Conservation (phyloP, 2,329 filamentous ascomycete genomes). For the Aureobasidium sp. region DNA sequence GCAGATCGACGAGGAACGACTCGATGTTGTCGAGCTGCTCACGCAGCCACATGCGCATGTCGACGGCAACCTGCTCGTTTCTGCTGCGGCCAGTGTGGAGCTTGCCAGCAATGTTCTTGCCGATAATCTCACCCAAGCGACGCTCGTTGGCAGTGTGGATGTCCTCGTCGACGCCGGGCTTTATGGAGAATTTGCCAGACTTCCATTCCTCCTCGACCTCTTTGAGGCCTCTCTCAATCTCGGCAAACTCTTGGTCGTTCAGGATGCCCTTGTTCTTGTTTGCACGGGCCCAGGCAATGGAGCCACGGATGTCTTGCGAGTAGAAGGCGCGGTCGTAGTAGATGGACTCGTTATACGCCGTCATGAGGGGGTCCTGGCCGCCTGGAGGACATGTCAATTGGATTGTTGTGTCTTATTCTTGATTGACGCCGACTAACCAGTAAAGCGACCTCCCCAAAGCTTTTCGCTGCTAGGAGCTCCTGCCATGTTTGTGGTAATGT, state of each 20-base stretch:
- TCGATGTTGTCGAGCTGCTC: slow-evolving; percentile 68
- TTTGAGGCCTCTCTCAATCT: slow-evolving; percentile 65
- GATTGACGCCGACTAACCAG: slow-evolving; percentile 34
- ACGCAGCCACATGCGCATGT: slow-evolving; percentile 84
- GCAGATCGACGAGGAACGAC: slow-evolving; percentile 57
- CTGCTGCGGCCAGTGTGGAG: slow-evolving; percentile 80
- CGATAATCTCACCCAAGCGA: slow-evolving; percentile 68
- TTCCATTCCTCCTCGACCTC: slow-evolving; percentile 48
- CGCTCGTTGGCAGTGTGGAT: slow-evolving; percentile 51
- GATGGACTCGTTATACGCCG: slow-evolving; percentile 75
- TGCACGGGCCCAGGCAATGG: slow-evolving; percentile 73
- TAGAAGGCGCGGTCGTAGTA: slow-evolving; percentile 72
- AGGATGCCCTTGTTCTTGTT: slow-evolving; percentile 72
- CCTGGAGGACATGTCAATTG: slow-evolving; percentile 40
- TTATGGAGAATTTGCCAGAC: slow-evolving; percentile 38
- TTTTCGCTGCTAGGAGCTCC: slow-evolving; percentile 39
- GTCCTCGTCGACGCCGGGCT: slow-evolving; percentile 45
- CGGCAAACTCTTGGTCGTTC: slow-evolving; percentile 61
- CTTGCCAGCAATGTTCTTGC: slow-evolving; percentile 78
- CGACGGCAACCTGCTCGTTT: slow-evolving; percentile 85
- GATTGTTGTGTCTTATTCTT: neutral
- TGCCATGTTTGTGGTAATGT: slow-evolving; percentile 7
- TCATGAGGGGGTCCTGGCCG: slow-evolving; percentile 79
- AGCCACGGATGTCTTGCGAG: slow-evolving; percentile 72
- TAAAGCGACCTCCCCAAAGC: slow-evolving; percentile 58